Base-by-base conservation (phyloP, 768 basidiomycete species). In the Lactifluus volemus region DNA sequence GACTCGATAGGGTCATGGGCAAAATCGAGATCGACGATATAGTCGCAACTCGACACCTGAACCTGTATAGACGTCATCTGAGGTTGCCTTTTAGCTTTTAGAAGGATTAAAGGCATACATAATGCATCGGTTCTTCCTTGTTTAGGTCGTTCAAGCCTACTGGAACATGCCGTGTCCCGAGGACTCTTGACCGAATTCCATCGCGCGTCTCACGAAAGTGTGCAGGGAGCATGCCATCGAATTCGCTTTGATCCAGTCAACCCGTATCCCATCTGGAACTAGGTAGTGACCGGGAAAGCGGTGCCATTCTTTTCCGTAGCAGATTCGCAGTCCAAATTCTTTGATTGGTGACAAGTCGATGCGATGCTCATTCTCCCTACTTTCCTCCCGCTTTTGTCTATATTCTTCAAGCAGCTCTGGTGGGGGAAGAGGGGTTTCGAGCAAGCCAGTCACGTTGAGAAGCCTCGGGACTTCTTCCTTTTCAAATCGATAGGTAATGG, bases 241-340 rank as follows among this genome's bases (percentile, higher is more conserved):
- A 98, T 59, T 88, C 92, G 72, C 88, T 93, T 93, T 90, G 71
- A 98, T 77, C 73, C 93, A 98, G 60, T 86, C 80, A n/a, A 96
- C 84, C 30, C 83, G 79, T 60, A 98, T 75, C 30, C 84, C 88
- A 60, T 86, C 81, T 1, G 95, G 94, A 21, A 98, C 80, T 51
- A 96, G 80, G 72, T 89, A 98, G 70, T 89, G 88, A 4, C 92
- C 84, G 3, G 94, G 90, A 78, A 93, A 99, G 25, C 96, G 81
- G 70, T 98, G 78, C 97, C 97, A 99, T 73, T 99, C 97, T 71
- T 94, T 95, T 51, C 88, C 92, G 53, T 89, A 78, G 73, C 97
- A 99, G 1, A 99, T 69, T 32, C 78, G 83, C 59, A 98, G 74
- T 59, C 84, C 81, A 67, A 94, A 83, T 12, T 82, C 77, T 59